Evolutionary conservation across 768 basidiomycete species (phyloP).

Genomic region (Candolleomyces efflorescens): DNA sequence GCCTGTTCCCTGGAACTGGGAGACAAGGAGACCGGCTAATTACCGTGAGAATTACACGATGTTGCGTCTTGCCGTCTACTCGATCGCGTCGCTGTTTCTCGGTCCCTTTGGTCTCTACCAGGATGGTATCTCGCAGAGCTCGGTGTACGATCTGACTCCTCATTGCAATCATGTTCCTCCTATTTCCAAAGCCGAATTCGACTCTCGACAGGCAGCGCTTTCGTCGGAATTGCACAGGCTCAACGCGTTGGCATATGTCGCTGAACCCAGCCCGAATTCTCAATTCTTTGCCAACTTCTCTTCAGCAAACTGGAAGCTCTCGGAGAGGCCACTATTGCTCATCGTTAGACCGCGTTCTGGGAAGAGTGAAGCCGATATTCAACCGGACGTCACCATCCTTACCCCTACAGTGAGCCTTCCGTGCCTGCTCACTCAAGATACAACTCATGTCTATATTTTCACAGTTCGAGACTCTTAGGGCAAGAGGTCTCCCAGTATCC

Average conservation of each 20-base stretch:
- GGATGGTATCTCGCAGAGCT: neutral
- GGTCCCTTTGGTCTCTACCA: neutral
- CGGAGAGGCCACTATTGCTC: constrained; percentile 75
- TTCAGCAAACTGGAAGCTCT: constrained; percentile 56
- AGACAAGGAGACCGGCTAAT: neutral
- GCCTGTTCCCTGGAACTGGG: too few species aligned
- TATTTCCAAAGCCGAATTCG: constrained; percentile 43
- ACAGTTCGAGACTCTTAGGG: constrained; percentile 68
- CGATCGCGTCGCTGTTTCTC: constrained; percentile 1
- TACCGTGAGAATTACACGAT: neutral
- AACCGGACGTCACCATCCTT: constrained; percentile 52
- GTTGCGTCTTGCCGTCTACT: neutral
- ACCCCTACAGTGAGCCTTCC: constrained; percentile 47
- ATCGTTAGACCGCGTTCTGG: constrained; percentile 44
- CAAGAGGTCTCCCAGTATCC: constrained; percentile 55
- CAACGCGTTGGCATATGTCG: constrained; percentile 66
- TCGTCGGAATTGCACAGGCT: constrained; percentile 44
- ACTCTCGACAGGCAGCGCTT: constrained; percentile 49
- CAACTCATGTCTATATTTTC: neutral
- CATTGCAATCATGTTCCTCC: constrained; percentile 50
- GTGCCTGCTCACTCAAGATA: neutral
- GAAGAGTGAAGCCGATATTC: constrained; percentile 15
- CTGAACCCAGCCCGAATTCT: constrained; percentile 73
- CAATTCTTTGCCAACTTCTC: constrained; percentile 75
- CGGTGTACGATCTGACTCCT: constrained; percentile 11